Conservation (phyloP, 306 rosid genomes). For the Begonia peltatifolia region DNA sequence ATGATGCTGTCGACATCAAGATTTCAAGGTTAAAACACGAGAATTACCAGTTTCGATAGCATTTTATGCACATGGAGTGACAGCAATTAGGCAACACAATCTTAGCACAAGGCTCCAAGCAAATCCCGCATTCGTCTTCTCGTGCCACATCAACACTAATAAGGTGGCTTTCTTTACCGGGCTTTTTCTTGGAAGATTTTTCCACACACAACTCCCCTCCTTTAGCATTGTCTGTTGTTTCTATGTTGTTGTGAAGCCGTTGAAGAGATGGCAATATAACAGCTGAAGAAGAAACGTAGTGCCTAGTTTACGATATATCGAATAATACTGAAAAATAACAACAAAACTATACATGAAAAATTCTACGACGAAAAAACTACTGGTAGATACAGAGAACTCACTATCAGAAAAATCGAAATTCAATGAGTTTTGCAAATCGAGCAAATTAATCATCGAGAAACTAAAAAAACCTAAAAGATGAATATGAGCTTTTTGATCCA, state of each 20-base stretch:
- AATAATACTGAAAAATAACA: neutral
- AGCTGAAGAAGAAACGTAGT: conserved; percentile 27
- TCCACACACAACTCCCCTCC: conserved; percentile 28
- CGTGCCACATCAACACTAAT: conserved; percentile 48
- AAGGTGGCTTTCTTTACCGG: conserved; percentile 34
- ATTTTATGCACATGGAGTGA: conserved; percentile 90
- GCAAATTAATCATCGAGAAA: too few species aligned
- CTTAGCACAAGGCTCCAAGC: conserved; percentile 91
- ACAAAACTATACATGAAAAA: too few species aligned
- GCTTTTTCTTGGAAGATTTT: conserved; percentile 26
- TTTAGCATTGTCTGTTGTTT: conserved; percentile 31
- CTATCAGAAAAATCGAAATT: neutral
- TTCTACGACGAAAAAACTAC: too few species aligned
- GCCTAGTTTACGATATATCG: conserved; percentile 11
- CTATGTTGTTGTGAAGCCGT: conserved; percentile 66
- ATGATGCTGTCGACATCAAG: too few species aligned
- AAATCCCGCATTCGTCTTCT: conserved; percentile 95
- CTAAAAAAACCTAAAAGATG: too few species aligned
- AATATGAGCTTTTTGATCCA: too few species aligned
- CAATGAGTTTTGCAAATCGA: neutral
- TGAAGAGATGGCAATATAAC: conserved; percentile 88
- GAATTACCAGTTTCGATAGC: conserved; percentile 86
- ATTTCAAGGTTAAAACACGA: neutral
- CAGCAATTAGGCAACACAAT: conserved; percentile 93
- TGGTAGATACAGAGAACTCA: too few species aligned